Evolutionary conservation across 2,329 filamentous ascomycete genomes (phyloP).

Genomic region (Aspergillus sp.): DNA sequence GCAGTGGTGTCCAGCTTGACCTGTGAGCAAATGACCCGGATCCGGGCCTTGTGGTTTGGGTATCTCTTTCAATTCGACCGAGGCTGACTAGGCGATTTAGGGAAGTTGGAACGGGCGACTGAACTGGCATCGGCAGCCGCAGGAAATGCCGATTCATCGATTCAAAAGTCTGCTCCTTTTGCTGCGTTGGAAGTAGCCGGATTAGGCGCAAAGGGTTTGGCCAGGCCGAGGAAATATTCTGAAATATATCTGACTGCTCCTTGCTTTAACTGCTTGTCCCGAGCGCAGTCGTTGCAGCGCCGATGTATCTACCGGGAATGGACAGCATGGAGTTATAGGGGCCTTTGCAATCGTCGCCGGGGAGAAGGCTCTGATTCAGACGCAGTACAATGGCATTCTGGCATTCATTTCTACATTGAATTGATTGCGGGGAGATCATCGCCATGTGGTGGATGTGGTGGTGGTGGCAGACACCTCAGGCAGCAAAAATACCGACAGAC

Average conservation of each 20-base stretch:
- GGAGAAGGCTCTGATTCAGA: no score
- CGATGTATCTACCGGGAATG: no score
- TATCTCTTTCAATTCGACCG: neutral
- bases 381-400: no score
- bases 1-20: constrained; percentile 64
- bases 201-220: neutral
- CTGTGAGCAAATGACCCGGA: constrained; percentile 24
- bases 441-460: no score
- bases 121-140: constrained; percentile 6
- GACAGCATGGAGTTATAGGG: no score
- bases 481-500: constrained; percentile 8
- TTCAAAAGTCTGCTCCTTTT: neutral
- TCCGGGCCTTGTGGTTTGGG: neutral
- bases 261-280: no score
- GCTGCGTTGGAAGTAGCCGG: neutral
- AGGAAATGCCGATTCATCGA: neutral
- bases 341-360: no score
- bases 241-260: neutral
- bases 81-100: constrained; percentile 20
- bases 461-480: constrained; percentile 10
- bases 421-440: no score
- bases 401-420: no score
- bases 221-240: no score
- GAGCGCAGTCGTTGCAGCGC: no score
- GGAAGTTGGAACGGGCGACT: constrained; percentile 42